Percentiles rank a stretch among this genome's conserved stretches.
Evolutionary conservation across 1,284 basidiomycete species (phyloP).

Genomic region (Sutorius eximius): DNA sequence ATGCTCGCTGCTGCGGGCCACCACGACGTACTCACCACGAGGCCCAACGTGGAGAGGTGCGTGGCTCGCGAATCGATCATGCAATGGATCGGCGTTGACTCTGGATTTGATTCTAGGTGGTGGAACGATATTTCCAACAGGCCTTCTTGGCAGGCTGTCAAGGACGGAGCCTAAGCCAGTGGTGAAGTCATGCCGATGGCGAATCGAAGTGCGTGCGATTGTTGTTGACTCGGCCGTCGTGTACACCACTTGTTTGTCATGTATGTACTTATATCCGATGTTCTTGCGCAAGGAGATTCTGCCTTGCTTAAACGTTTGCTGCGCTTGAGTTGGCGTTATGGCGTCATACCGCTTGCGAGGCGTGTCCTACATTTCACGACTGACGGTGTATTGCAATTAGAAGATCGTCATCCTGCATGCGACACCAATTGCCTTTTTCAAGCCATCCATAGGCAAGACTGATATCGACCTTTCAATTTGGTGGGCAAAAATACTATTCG

Average conservation of each 20-base stretch:
- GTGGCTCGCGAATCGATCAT: neutral
- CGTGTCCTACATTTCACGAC: too few species aligned
- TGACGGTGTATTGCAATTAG: too few species aligned
- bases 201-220: neutral
- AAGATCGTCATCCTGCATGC: too few species aligned
- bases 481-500: too few species aligned
- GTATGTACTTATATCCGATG: neutral
- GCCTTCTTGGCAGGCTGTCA: conserved; percentile 29
- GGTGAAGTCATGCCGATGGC: neutral
- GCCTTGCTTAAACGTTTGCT: too few species aligned
- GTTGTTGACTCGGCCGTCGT: neutral
- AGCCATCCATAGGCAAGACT: too few species aligned
- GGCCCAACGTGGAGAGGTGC: conserved; percentile 29
- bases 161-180: conserved; percentile 11
- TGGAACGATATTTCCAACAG: conserved; percentile 29
- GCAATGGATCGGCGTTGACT: conserved; percentile 1
- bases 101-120: conserved; percentile 26
- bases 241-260: neutral
- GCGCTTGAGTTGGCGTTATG: too few species aligned
- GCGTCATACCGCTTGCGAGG: too few species aligned
- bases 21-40: conserved; percentile 12
- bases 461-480: too few species aligned
- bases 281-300: neutral
- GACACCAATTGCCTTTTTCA: too few species aligned
- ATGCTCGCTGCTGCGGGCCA: neutral